phyloP scores from a whole-genome alignment of 371 early-diverging fungal species.

The Rhizopus stolonifer region DNA sequence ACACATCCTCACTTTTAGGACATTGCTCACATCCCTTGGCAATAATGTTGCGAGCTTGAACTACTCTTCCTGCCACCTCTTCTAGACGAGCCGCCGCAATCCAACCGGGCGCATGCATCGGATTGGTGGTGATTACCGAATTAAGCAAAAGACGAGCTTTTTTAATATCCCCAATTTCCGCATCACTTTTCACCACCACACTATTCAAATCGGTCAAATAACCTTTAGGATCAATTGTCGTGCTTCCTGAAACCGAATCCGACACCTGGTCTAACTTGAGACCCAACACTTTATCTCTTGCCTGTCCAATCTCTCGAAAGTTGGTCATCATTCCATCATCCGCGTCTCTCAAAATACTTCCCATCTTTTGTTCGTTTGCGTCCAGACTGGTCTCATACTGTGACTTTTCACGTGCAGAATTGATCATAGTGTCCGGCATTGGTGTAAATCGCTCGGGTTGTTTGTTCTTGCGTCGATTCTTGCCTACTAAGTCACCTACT shows the following conservation, averaged over 20 bases:
- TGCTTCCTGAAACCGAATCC: conserved; percentile 77
- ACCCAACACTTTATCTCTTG: conserved; percentile 87
- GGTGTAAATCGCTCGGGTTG: conserved; percentile 72
- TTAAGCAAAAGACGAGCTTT: conserved; percentile 86
- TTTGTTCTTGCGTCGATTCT: conserved; percentile 69
- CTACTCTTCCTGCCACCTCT: conserved; percentile 85
- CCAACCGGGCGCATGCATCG: conserved; percentile 96
- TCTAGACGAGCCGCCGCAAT: conserved; percentile 97
- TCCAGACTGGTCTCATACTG: conserved; percentile 60
- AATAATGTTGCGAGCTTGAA: conserved; percentile 82
- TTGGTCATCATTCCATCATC: conserved; percentile 73
- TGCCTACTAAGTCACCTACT: conserved; percentile 86
- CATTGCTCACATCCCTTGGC: conserved; percentile 94
- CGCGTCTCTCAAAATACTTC: conserved; percentile 44
- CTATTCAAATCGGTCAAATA: conserved; percentile 92
- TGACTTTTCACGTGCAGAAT: conserved; percentile 59
- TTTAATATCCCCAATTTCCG: conserved; percentile 94
- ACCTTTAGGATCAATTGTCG: conserved; percentile 90
- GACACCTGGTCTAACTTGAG: conserved; percentile 84
- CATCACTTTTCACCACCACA: conserved; percentile 77
- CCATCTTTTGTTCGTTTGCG: conserved; percentile 46
- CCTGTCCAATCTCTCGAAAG: conserved; percentile 91
- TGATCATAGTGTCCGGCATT: conserved; percentile 84
- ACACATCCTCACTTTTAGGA: conserved; percentile 91
- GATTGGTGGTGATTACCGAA: conserved; percentile 91